Evolutionary conservation across 2,329 filamentous ascomycete species (phyloP), one percentile per base, ranked within the genome.

Genomic region (Scedosporium aurantiacum): DNA sequence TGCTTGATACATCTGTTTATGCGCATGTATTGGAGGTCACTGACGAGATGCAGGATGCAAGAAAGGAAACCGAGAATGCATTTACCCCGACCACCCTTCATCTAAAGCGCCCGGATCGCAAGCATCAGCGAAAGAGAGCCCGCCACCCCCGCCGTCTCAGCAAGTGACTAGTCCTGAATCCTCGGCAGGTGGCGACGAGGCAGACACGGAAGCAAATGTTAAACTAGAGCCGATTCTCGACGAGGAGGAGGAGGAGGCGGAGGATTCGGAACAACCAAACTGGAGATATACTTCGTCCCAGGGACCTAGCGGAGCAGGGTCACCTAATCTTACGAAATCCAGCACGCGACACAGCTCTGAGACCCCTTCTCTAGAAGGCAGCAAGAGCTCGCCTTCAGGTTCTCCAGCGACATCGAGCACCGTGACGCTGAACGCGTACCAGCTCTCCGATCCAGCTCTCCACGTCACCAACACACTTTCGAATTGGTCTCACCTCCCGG

Each of bases 41-140:
- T 57, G n/a, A 57, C 54, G 14, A 57, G 27, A 28, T 43, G 7
- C 64, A 88, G 91, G 93, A 69, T 99, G 94, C 73, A 88, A 86
- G 67, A 99, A 97, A 74, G 94, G 93, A 58, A 89, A 86, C 67
- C 84, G 94, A 74, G 90, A 96, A 65, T 99, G 94, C 72, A 80
- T 89, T 63, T 99, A 97, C 71, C 93, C 94, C 2, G 90, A 93
- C 57, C 78, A 86, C 32, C 76, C 83, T 41, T 50, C 58, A 12
- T 60, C 58, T 28, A 60, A 60, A 28, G 43, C 45, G 23, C 18
- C 58, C 12, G 47, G 18, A 8, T 37, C 58, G 12, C 58, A 54
- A 18, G 21, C 43, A 25, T 25, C 50, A 2, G 23, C 50, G 12
- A 54, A 54, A 54, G 50, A 23, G 50, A 40, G 58, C 40, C 65